Evolutionary conservation across 208 protist species (phyloP), one percentile per base, ranked within the genome.

Genomic region (Trypanosoma mega): DNA sequence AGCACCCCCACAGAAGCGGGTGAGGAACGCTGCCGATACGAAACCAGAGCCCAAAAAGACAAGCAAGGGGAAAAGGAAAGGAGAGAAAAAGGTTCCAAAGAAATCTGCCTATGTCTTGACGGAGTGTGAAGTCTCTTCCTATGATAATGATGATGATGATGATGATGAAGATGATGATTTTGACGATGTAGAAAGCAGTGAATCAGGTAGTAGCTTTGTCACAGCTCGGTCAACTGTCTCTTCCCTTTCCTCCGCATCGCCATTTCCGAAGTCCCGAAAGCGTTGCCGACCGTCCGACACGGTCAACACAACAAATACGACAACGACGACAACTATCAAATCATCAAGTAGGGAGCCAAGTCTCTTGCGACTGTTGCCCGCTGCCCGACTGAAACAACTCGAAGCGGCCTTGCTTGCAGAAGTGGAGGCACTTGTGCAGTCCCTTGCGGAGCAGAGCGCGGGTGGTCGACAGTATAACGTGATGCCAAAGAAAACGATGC

Each of bases 401-500:
- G 64, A 92, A 53, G 63, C 27, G 6, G 48, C 65, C 14, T 64
- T 94, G 50, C 72, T 82, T 53, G 44, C 43, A 21, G 69, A 89
- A 64, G 53, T 94, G 47, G 88, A 94, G 60, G 53, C 49, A 20
- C 76, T 92, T 34, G 82, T 92, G 53, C 76, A 84, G 52, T 74
- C 72, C 18, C 81, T 94, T 3, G 88, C 85, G 20, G 83, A 89
- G 58, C 65, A 66, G 54, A 77, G 70, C 26, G 82, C 90, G 36
- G 83, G 83, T 18, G 85, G 85, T 2, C 82, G 88, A 16, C 72
- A 78, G 68, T 92, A 90, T 72, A 92, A 94, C 43, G 88, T 94
- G 7, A 84, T 92, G 78, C 78, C 82, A 16, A 86, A 80, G 72
- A 91, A 84, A 52, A 88, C 83, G 20, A 86, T 94, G 36, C 70